These are phyloP conservation scores for Furcasterigmium sp. DNA, from an alignment of 2,329 filamentous ascomycete species.

Conservation along the genomic window DNA sequence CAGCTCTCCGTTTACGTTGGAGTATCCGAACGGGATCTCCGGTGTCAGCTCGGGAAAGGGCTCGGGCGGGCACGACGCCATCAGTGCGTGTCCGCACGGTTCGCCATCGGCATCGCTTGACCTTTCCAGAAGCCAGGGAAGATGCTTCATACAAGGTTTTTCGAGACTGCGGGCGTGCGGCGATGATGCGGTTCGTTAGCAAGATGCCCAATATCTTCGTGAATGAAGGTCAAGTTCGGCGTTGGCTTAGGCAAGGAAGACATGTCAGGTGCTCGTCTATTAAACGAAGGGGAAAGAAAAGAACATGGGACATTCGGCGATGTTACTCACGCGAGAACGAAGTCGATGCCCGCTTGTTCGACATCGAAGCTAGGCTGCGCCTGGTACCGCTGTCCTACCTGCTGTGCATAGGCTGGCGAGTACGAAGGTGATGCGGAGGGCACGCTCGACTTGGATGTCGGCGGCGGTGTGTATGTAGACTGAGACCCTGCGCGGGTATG, in stretches of 20 bases:
- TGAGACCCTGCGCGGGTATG: constrained; percentile 43
- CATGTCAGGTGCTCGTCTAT: not conserved
- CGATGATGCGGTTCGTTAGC: constrained; percentile 31
- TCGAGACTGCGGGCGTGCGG: constrained; percentile 62
- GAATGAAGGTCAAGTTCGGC: not conserved
- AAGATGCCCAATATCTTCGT: constrained; percentile 10
- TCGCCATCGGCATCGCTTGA: constrained; percentile 52
- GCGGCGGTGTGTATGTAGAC: constrained; percentile 42
- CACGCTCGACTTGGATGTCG: constrained; percentile 36
- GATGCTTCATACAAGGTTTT: constrained; percentile 87
- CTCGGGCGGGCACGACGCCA: constrained; percentile 83
- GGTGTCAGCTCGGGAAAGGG: constrained; percentile 43
- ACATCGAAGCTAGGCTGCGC: constrained; percentile 51
- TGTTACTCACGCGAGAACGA: constrained; percentile 78
- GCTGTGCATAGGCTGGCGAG: not conserved
- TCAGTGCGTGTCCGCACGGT: constrained; percentile 83
- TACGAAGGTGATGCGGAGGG: constrained; percentile 31
- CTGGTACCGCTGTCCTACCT: not conserved
- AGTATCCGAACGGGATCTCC: constrained; percentile 48
- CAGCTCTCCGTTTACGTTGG: constrained; percentile 26
- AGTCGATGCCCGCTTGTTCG: constrained; percentile 82
- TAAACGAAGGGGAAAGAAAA: not conserved
- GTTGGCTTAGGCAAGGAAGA: not conserved
- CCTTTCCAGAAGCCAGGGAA: constrained; percentile 69
- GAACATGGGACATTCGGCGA: constrained; percentile 5